phyloP scores from a whole-genome alignment of 371 early-diverging fungal genomes.

The Mucor indicus region DNA sequence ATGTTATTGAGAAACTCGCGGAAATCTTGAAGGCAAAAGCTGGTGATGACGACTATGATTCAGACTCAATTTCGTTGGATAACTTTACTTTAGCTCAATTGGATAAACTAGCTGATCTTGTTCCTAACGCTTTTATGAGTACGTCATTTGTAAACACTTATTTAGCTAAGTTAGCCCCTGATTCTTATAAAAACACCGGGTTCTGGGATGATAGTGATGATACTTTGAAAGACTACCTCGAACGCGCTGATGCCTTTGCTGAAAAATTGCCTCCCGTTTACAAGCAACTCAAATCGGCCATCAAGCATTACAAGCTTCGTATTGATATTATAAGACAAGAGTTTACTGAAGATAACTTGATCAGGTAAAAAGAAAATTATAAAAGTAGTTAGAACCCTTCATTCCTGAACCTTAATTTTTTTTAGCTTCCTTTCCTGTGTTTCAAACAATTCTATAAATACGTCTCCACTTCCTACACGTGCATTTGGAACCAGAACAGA shows the following conservation, averaged over 20 bases:
- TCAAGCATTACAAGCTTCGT: slow-evolving; percentile 21
- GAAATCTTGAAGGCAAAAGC: too few relatives aligned
- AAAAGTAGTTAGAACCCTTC: too few relatives aligned
- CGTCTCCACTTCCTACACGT: neutral
- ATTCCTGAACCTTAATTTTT: too few relatives aligned
- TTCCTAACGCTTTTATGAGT: slow-evolving; percentile 12
- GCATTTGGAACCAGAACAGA: too few relatives aligned
- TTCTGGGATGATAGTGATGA: slow-evolving; percentile 29
- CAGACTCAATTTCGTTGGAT: neutral
- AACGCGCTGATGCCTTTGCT: slow-evolving; percentile 14
- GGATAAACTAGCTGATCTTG: slow-evolving; percentile 2
- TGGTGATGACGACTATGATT: neutral
- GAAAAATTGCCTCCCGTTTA: slow-evolving; percentile 15
- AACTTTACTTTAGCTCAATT: slow-evolving; percentile 21
- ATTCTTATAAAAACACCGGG: slow-evolving; percentile 1
- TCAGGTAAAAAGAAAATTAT: slow-evolving; percentile 14
- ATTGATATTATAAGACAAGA: slow-evolving; percentile 20
- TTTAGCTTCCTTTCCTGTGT: too few relatives aligned
- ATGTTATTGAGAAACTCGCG: too few relatives aligned
- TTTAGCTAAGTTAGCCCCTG: slow-evolving; percentile 21
- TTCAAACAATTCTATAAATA: too few relatives aligned
- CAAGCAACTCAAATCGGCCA: slow-evolving; percentile 14
- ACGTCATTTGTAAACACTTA: slow-evolving; percentile 13
- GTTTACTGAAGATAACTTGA: slow-evolving; percentile 15
- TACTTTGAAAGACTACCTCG: slow-evolving; percentile 16